phyloP scores from a whole-genome alignment of 2,329 filamentous ascomycete species.

The Dothidotthia symphoricarpi region DNA sequence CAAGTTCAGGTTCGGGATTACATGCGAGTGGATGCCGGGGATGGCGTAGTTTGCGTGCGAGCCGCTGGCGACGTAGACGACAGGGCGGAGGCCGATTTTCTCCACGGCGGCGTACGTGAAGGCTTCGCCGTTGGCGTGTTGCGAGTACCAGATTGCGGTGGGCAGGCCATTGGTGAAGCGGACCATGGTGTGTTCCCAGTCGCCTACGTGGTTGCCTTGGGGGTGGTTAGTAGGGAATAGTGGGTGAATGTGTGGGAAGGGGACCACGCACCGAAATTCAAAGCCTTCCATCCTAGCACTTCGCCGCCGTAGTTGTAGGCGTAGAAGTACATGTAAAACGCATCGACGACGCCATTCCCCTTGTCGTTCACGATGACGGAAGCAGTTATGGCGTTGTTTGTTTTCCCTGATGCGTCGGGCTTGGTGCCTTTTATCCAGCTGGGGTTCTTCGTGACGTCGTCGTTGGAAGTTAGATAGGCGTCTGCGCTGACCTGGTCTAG shows the following conservation, averaged over 20 bases:
- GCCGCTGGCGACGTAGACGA: conserved; percentile 60
- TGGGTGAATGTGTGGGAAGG: background rate
- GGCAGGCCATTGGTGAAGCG: conserved; percentile 60
- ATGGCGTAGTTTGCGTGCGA: conserved; percentile 66
- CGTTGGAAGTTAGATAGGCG: conserved; percentile 49
- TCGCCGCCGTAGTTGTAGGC: conserved; percentile 57
- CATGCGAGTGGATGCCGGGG: conserved; percentile 60
- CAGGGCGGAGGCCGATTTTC: conserved; percentile 56
- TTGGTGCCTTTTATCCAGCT: conserved; percentile 52
- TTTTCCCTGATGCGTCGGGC: conserved; percentile 53
- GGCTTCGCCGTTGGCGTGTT: conserved; percentile 62
- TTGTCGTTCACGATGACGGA: conserved; percentile 60
- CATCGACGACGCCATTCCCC: conserved; percentile 54
- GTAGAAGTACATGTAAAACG: conserved; percentile 65
- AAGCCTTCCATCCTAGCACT: conserved; percentile 40
- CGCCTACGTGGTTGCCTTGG: conserved; percentile 60
- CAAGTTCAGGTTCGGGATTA: conserved; percentile 60
- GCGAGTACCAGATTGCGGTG: conserved; percentile 60
- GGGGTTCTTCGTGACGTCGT: conserved; percentile 44
- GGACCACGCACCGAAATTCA: conserved; percentile 46
- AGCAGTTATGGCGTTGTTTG: conserved; percentile 50
- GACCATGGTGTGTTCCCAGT: conserved; percentile 68
- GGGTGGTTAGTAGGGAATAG: background rate
- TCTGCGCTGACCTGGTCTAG: conserved; percentile 44
- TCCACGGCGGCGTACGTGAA: conserved; percentile 56